A percentile compares a stretch with the other conserved stretches of the same genome.
Conservation (phyloP, 768 basidiomycete genomes). For the Candolleomyces aberdarensis region DNA sequence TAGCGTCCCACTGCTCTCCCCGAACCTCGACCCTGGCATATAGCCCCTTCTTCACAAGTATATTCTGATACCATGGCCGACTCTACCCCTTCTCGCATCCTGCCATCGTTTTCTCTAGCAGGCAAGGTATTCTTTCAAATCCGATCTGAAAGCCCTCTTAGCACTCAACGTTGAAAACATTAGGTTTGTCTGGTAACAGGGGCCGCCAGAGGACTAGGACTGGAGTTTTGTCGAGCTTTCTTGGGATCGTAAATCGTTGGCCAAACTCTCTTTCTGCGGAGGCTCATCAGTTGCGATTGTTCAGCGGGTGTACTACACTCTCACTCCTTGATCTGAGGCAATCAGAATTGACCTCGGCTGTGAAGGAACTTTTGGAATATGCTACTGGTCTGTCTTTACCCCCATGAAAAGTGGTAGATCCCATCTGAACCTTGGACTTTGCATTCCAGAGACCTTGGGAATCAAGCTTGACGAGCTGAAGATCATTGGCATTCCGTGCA, state of each 20-base stretch:
- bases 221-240: slow-evolving; percentile 89
- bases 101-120: slow-evolving; percentile 77
- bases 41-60: background rate
- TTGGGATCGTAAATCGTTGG: slow-evolving; percentile 64
- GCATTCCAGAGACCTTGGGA: slow-evolving; percentile 49
- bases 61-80: background rate
- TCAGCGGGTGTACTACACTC: slow-evolving; percentile 75
- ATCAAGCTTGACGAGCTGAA: slow-evolving; percentile 54
- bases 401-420: background rate
- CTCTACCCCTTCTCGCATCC: slow-evolving; percentile 40
- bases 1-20: background rate
- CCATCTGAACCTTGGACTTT: slow-evolving; percentile 3
- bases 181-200: slow-evolving; percentile 93
- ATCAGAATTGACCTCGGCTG: slow-evolving; percentile 63
- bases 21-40: background rate
- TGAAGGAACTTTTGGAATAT: slow-evolving; percentile 53
- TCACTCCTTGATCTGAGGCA: slow-evolving; percentile 82
- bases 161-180: background rate
- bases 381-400: slow-evolving; percentile 19
- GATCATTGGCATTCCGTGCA: slow-evolving; percentile 77
- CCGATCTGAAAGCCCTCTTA: background rate
- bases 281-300: background rate
- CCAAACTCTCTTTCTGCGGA: background rate
- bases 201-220: slow-evolving; percentile 86
- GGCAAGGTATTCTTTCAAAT: slow-evolving; percentile 50